Evolutionary conservation across 805 yeast species (phyloP), one percentile per base, ranked within the genome.

Genomic region (Komagataella mondaviorum): DNA sequence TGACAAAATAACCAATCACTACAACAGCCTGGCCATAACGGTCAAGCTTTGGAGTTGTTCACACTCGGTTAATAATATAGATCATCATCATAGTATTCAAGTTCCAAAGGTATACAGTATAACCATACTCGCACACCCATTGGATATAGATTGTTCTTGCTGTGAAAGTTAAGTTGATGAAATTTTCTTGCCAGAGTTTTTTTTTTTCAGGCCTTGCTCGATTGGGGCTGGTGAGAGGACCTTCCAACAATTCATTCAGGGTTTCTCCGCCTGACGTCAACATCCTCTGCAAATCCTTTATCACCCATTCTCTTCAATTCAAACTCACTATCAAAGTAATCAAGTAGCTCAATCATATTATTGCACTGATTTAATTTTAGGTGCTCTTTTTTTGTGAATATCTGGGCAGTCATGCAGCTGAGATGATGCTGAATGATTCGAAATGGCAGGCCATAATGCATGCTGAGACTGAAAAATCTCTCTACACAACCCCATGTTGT

Each of bases 401-500:
- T 71, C 54, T 73, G 72, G 45, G 80, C 86, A 55, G 89, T 65
- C 98, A 93, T 91, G 63, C 93, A 86, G 8, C 85, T 78, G 51
- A 93, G 63, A 66, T 91, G 98, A 61, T 91, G 96, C 63, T 88
- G 96, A 3, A 81, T 73, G 44, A 91, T 71, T 61, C 90, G 79
- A 62, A 79, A 91, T 1, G 95, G 97, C 52, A 89, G 69, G 0
- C 96, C 97, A 60, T 83, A 88, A 18, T 82, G 78, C 14, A 88
- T 76, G 6, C 86, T 77, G 56, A 82, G 79, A 59, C 87, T 83
- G 85, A 89, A 80, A 62, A 91, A 86, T 53, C 72, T 71, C 63
- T 93, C 99, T 5, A 93, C 69, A 6, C 95, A 91, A 6, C 83
- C 78, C 97, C 98, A 93, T 2, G 98, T 96, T 2, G 96, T 83